These are phyloP conservation scores for Geotrichum bryndzae DNA, from an alignment of 1,139 yeast species.

Conservation along the genomic window DNA sequence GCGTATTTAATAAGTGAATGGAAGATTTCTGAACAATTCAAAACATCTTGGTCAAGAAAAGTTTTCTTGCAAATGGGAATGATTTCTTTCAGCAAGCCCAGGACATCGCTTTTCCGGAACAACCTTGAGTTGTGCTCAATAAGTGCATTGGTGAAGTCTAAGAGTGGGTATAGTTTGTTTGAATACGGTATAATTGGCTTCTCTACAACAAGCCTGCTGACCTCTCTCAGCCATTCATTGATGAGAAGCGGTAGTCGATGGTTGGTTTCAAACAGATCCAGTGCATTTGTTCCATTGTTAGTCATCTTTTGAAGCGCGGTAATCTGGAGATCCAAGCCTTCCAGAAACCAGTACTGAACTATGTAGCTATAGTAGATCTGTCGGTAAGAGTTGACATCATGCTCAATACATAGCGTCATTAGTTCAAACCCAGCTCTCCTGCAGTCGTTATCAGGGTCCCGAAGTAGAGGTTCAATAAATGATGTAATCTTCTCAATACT, in stretches of 20 bases:
- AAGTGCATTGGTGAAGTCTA: conserved; percentile 42
- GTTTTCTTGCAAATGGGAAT: conserved; percentile 44
- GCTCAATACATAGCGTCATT: conserved; percentile 48
- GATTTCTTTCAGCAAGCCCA: conserved; percentile 35
- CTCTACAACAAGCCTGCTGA: neutral
- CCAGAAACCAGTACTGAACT: conserved; percentile 41
- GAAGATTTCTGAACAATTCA: conserved; percentile 43
- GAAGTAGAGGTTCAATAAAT: neutral
- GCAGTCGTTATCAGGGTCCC: conserved; percentile 29
- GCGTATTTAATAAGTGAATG: conserved; percentile 47
- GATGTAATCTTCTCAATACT: neutral
- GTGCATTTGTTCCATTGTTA: conserved; percentile 54
- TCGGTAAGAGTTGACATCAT: conserved; percentile 24
- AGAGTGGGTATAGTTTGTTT: conserved; percentile 34
- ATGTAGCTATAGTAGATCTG: conserved; percentile 58
- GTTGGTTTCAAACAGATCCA: conserved; percentile 48
- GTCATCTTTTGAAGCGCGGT: conserved; percentile 51
- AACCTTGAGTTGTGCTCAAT: conserved; percentile 46
- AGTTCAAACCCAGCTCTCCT: conserved; percentile 52
- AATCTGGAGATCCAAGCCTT: conserved; percentile 54
- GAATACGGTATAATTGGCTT: conserved; percentile 29
- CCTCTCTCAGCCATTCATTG: conserved; percentile 30
- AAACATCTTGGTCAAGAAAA: conserved; percentile 39
- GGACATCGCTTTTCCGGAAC: conserved; percentile 29
- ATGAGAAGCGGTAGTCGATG: conserved; percentile 43